Evolutionary conservation across 257 asterid genomes (phyloP), one percentile per base, ranked within the genome.

Genomic region (Haberlea rhodopensis): DNA sequence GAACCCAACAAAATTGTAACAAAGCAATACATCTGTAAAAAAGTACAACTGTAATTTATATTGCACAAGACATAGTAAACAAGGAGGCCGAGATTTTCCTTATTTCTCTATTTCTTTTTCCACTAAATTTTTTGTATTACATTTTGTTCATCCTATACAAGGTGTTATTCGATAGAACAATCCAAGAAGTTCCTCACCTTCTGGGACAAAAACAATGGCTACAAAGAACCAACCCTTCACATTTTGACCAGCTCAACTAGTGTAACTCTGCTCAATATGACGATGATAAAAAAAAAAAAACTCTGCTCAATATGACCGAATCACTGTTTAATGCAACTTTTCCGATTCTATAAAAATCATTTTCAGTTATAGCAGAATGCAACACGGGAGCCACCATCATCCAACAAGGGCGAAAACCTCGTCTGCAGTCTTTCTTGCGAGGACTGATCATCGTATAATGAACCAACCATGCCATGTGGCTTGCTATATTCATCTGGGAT

Each of bases 321-420:
- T 43, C 19, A 5, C 18, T 15, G 49, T 18, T 43, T 43, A 4
- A 3, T 19, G 46, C 62, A 29, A 53, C 52, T 61, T 65, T 28
- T 71, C 72, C 67, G 60, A 76, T 57, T 57, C 80, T 79, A 65
- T 63, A 73, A 72, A 71, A 74, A 43, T 43, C 60, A 69, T 23
- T 24, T 37, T 40, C 11, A 43, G 45, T 24, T 34, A 51, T 37
- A 55, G 18, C 65, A 57, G 32, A 19, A 11, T 43, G 34, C 59
- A 8, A 11, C 13, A 22, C 23, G 49, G n/a, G 64, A 31, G 65
- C 56, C 79, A 63, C 67, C 62, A 37, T 52, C 25, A 34, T 32
- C 66, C 62, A 8, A 54, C 53, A 31, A n/a, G 25, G 63, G 40
- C 46, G 7, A 63, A 16, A 63, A 26, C 63, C 13, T 59, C 19